These are phyloP conservation scores for Collybia sordida DNA, from an alignment of 768 basidiomycete species.

Conservation along the genomic window DNA sequence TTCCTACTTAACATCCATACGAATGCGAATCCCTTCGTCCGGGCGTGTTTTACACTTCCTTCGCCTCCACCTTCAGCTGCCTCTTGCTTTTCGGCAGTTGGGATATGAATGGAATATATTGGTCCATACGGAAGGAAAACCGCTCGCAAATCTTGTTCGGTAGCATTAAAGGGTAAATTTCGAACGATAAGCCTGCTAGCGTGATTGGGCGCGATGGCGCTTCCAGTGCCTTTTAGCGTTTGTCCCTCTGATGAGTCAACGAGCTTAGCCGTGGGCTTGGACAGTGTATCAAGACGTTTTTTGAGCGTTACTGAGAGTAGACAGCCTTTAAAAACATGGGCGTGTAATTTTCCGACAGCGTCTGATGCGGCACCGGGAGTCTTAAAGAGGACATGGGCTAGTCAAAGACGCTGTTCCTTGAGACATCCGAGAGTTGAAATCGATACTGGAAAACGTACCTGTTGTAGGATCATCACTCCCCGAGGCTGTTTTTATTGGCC, in stretches of 20 bases:
- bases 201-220: constrained; percentile 55
- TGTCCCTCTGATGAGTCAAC: constrained; percentile 16
- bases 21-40: constrained; percentile 87
- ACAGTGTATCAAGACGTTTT: constrained; percentile 73
- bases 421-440: background rate
- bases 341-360: constrained; percentile 81
- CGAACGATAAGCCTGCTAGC: constrained; percentile 86
- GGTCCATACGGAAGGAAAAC: constrained; percentile 88
- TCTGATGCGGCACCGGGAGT: constrained; percentile 66
- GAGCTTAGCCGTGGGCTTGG: constrained; percentile 40
- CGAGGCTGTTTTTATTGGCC: constrained; percentile 53
- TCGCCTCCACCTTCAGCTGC: constrained; percentile 27
- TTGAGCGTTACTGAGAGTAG: constrained; percentile 87
- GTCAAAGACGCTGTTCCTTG: background rate
- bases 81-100: constrained; percentile 36
- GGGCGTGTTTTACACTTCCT: constrained; percentile 20
- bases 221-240: constrained; percentile 18
- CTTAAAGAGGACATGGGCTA: constrained; percentile 74
- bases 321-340: constrained; percentile 88
- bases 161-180: constrained; percentile 83
- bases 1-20: constrained; percentile 89
- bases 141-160: constrained; percentile 81
- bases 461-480: constrained; percentile 47
- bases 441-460: constrained; percentile 36
- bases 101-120: constrained; percentile 83